Percentiles rank a stretch among this genome's conserved stretches.
Evolutionary conservation across 352 stramenopile genomes (phyloP).

Genomic region (Blastocystis sp.): DNA sequence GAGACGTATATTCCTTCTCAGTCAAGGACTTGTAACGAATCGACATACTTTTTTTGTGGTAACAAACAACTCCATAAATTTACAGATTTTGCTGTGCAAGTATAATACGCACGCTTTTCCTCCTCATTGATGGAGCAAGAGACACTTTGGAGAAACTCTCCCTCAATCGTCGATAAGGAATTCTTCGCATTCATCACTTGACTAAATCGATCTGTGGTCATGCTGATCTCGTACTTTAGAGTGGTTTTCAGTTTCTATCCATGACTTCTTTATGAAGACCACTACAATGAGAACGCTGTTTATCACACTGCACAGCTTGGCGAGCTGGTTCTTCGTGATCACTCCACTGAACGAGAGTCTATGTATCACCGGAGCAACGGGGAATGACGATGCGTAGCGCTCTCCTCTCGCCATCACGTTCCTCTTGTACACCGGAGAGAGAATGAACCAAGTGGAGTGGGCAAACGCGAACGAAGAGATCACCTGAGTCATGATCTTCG

Average conservation of each 20-base stretch:
- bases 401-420: background rate
- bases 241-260: background rate
- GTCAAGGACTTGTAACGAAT: conserved; percentile 18
- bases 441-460: background rate
- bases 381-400: background rate
- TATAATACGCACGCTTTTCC: background rate
- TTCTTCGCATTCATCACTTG: conserved; percentile 32
- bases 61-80: background rate
- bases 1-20: background rate
- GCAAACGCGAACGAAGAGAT: conserved; percentile 45
- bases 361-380: background rate
- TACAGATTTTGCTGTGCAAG: background rate
- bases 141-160: background rate
- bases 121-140: background rate
- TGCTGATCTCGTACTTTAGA: background rate
- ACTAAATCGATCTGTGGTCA: background rate
- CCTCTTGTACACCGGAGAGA: background rate
- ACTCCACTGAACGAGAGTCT: background rate
- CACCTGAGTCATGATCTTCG: conserved; percentile 50
- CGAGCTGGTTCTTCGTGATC: background rate
- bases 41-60: conserved; percentile 40
- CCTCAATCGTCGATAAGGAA: conserved; percentile 40
- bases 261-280: background rate
- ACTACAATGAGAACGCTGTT: conserved; percentile 2
- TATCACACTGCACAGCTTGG: background rate